These are phyloP conservation scores for Polytrichum formosum DNA, from an alignment of 225 moss, liverwort and hornwort species.

Conservation along the genomic window DNA sequence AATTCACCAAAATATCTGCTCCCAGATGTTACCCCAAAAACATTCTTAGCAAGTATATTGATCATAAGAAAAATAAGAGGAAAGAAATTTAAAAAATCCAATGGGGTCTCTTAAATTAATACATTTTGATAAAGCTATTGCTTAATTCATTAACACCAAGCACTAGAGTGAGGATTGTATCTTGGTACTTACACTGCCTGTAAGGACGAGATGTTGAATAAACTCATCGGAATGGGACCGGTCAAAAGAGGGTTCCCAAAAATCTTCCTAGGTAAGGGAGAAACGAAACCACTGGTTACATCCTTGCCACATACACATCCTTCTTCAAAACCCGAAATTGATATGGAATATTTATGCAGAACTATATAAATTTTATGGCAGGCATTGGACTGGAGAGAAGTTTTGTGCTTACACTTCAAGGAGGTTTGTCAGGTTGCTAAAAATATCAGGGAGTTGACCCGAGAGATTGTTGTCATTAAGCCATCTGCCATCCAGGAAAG, in stretches of 20 bases:
- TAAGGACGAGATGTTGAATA: constrained; percentile 15
- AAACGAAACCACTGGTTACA: too few species aligned
- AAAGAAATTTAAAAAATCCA: too few species aligned
- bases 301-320: too few species aligned
- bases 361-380: too few species aligned
- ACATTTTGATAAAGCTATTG: not conserved
- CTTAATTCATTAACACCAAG: not conserved
- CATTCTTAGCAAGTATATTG: too few species aligned
- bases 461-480: constrained; percentile 22
- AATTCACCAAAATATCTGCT: constrained; percentile 27
- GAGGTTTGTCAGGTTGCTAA: constrained; percentile 20
- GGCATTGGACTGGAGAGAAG: not conserved
- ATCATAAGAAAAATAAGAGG: too few species aligned
- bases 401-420: constrained; percentile 22
- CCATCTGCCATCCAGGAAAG: constrained; percentile 14
- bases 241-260: constrained; percentile 17
- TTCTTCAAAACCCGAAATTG: too few species aligned
- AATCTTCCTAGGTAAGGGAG: constrained; percentile 12
- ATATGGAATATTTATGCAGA: too few species aligned
- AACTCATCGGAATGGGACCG: constrained; percentile 25
- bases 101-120: too few species aligned
- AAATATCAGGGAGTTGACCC: constrained; percentile 21
- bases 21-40: not conserved
- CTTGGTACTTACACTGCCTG: constrained; percentile 20
- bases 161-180: not conserved